phyloP scores from a whole-genome alignment of 345 rosid genomes.

The Lepidium sativum region DNA sequence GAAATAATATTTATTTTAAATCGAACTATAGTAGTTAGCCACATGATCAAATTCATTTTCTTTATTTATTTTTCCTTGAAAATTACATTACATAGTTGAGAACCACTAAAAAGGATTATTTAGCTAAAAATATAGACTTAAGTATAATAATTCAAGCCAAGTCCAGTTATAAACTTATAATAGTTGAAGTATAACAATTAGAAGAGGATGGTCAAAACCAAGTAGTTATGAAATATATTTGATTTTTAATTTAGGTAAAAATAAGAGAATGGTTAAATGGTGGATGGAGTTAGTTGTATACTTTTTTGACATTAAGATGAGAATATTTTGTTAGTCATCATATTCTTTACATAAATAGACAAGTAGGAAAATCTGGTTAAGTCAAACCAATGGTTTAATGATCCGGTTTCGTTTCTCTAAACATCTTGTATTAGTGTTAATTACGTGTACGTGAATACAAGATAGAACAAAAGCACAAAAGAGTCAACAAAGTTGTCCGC shows the following conservation, averaged over 20 bases:
- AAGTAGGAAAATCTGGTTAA: not conserved
- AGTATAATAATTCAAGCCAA: not conserved
- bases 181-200: not conserved
- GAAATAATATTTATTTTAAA: too few species aligned
- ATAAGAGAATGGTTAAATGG: slow-evolving; percentile 8
- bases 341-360: not conserved
- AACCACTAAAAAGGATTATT: not conserved
- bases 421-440: not conserved
- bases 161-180: not conserved
- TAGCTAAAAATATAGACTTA: not conserved
- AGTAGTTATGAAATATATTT: not conserved
- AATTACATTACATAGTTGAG: not conserved
- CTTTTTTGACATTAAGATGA: slow-evolving; percentile 19
- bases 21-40: too few species aligned
- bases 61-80: too few species aligned
- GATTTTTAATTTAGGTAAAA: not conserved
- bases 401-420: not conserved
- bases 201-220: not conserved
- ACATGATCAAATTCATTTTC: not conserved
- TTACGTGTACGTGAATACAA: slow-evolving; percentile 28
- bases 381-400: slow-evolving; percentile 3
- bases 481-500: slow-evolving; percentile 30
- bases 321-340: slow-evolving; percentile 7
- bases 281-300: slow-evolving; percentile 27
- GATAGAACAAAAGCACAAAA: not conserved